A percentile compares a stretch with the other conserved stretches of the same genome.
phyloP scores from a whole-genome alignment of 768 basidiomycete species.

The Rhizopogon vesiculosus region DNA sequence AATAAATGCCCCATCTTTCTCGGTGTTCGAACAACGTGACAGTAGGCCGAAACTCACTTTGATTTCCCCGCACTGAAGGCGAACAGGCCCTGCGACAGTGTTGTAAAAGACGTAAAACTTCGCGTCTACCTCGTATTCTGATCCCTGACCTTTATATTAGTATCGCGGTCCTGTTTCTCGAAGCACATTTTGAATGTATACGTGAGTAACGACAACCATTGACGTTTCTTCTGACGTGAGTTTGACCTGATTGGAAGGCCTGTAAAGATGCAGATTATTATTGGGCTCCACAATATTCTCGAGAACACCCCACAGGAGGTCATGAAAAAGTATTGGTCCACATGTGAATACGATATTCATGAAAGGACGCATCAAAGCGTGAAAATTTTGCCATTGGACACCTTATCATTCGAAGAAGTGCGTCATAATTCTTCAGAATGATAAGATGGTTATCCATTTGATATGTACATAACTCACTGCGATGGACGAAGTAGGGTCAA shows the following conservation, averaged over 20 bases:
- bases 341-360: constrained; percentile 12
- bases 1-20: constrained; percentile 30
- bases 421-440: constrained; percentile 65
- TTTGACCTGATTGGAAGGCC: constrained; percentile 54
- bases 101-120: not conserved
- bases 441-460: not conserved
- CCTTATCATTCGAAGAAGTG: constrained; percentile 45
- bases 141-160: constrained; percentile 36
- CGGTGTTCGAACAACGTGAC: not conserved
- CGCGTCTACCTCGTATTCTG: constrained; percentile 45
- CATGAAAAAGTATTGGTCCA: constrained; percentile 8
- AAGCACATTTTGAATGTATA: constrained; percentile 63
- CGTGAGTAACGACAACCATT: constrained; percentile 60
- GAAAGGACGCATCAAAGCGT: not conserved
- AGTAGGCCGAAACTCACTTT: constrained; percentile 39
- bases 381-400: constrained; percentile 41
- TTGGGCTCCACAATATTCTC: not conserved
- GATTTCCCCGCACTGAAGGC: constrained; percentile 49
- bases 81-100: constrained; percentile 35
- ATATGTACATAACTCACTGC: constrained; percentile 35
- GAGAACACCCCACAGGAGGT: constrained; percentile 41
- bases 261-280: constrained; percentile 10
- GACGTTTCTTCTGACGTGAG: constrained; percentile 51
- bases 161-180: constrained; percentile 48
- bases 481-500: constrained; percentile 67